Evolutionary conservation across 768 basidiomycete genomes (phyloP), one percentile per base, ranked within the genome.

Genomic region (Candolleomyces eurysporus): DNA sequence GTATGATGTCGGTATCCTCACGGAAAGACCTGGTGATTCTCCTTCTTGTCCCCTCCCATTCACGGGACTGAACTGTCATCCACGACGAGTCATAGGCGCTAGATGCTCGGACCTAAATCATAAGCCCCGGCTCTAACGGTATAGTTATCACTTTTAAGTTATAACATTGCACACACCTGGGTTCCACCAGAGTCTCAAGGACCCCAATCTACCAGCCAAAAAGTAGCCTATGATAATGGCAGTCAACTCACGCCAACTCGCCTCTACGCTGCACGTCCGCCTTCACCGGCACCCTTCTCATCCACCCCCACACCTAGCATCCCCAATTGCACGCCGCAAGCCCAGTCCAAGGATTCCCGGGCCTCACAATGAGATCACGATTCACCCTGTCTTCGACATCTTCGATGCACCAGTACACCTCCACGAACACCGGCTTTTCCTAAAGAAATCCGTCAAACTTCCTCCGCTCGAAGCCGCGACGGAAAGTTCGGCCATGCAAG

Each of bases 401-500:
- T 82, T 83, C 65, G 82, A 84, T 61, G 82, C 76, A 22, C 80
- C 82, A 0, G 69, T 70, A 39, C 70, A 70, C 32, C 75, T 81
- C 21, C 72, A 75, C 19, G 77, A 76, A 62, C 76, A 72, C 32
- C 71, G 64, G 36, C 66, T 61, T 61, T 66, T 57, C 60, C 72
- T 66, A 52, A 53, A 53, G 52, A 53, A 53, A 53, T 53, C 52
- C 2, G 52, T 53, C 21, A 53, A 53, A 31, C 52, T 53, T 4
- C 30, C 19, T n/a, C 16, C 10, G 30, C 52, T 32, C 6, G 30
- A 19, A 17, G 5, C 10, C 7, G 31, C 52, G 5, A 31, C 14
- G 52, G 32, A 53, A 39, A 14, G 52, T 32, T 16, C 17, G 21
- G 52, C 7, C 31, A 30, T 30, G 52, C 14, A 32, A 30, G 5